Base-by-base conservation (phyloP, 1,284 basidiomycete genomes). In the Sanghuangporus baumii region DNA sequence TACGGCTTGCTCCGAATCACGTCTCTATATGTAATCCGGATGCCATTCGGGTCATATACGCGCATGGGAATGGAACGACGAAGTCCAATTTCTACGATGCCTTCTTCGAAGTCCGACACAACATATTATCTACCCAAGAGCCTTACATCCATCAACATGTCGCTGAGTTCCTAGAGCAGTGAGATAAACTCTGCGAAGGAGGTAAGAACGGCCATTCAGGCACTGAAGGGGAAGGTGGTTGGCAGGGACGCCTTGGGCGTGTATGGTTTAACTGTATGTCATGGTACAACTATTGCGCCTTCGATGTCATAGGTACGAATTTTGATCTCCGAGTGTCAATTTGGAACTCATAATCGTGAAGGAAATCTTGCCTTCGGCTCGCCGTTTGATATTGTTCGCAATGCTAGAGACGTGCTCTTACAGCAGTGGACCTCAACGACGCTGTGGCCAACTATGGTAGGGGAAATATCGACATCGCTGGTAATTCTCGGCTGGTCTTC, bases 341-440 rank as follows among this genome's bases (percentile, higher is more conserved):
- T 43, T n/a, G n/a, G 12, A 26, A 12, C 4, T 43, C 41, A 12
- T 4, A 11, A 80, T 79, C 67, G 41, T 34, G 6, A 16, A 80
- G 87, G 89, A 61, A 88, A 92, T 71, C 80, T 93, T 26, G 90
- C 91, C 0, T 94, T 94, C 68, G 93, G 93, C 11, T 82, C 84
- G 11, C 88, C 94, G 0, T 96, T 96, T 68, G 93, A 92, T 37
- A 96, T 96, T 94, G 80, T 96, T 64, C 73, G 84, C 60, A 83
- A 86, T 5, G 88, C 82, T 46, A 83, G 83, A 62, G 93, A 94
- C 72, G 81, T 11, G 92, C 90, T 1, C 80, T 85, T 6, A 87
- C 84, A 43, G 81, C 81, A 3, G 72, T 77, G 20, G 76, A 76
- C 2, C 75, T 76, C 26, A 70, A 79, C 50, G 75, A 79, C 36